These are phyloP conservation scores for Acacia melanoxylon DNA, from an alignment of 306 rosid genomes.

Conservation along the genomic window DNA sequence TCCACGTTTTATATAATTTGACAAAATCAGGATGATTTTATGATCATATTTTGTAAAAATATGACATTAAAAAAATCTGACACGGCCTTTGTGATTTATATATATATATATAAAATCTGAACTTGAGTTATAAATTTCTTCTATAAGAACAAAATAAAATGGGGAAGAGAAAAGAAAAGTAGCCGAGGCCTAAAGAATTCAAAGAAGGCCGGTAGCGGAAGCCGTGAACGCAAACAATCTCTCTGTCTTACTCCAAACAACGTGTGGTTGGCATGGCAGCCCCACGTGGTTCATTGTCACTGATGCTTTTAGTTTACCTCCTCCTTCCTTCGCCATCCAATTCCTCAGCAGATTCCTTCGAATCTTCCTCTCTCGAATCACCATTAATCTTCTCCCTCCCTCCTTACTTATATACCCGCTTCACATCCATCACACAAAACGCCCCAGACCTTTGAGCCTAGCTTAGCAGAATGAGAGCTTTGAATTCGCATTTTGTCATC, in stretches of 20 bases:
- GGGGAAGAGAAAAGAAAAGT: not conserved
- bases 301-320: not conserved
- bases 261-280: conserved; percentile 16
- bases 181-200: not conserved
- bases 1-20: no score
- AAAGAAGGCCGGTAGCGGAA: not conserved
- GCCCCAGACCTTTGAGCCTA: not conserved
- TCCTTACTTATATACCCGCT: not conserved
- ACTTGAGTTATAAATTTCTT: no score
- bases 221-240: conserved; percentile 1
- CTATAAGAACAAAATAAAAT: not conserved
- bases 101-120: no score
- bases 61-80: no score
- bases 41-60: no score
- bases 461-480: conserved; percentile 11
- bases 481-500: not conserved
- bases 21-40: no score
- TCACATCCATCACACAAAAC: not conserved
- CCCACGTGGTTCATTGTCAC: conserved; percentile 6
- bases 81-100: not conserved
- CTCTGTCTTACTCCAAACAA: not conserved
- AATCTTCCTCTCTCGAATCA: not conserved
- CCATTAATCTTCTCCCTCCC: not conserved
- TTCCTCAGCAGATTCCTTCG: conserved; percentile 7
- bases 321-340: not conserved